Conservation (phyloP, 2,329 filamentous ascomycete species). For the Mollisiaceae sp. region DNA sequence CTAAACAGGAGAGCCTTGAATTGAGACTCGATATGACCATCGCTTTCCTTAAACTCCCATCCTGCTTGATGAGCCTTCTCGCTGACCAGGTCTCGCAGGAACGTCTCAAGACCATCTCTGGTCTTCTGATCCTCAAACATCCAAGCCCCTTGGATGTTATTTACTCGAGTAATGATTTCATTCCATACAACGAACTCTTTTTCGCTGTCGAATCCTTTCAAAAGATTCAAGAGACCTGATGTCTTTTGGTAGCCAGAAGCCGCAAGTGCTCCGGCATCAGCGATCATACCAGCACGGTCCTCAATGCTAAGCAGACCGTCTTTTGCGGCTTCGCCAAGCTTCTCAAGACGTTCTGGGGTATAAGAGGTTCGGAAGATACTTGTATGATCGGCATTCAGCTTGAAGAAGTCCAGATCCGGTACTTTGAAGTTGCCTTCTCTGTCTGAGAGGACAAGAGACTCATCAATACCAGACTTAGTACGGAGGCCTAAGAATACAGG, state of each 20-base stretch:
- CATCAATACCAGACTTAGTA: slow-evolving; percentile 82
- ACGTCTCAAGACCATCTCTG: slow-evolving; percentile 78
- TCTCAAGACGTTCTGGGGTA: slow-evolving; percentile 78
- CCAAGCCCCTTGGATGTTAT: slow-evolving; percentile 83
- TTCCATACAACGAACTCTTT: slow-evolving; percentile 94
- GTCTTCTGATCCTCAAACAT: slow-evolving; percentile 79
- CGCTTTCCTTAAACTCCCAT: slow-evolving; percentile 83
- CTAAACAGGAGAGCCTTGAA: slow-evolving; percentile 94
- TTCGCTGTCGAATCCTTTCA: slow-evolving; percentile 86
- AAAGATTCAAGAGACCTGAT: slow-evolving; percentile 81
- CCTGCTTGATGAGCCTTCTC: slow-evolving; percentile 84
- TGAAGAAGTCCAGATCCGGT: slow-evolving; percentile 86
- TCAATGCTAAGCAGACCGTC: slow-evolving; percentile 81
- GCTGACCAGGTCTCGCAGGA: slow-evolving; percentile 79
- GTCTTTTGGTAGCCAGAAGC: slow-evolving; percentile 93
- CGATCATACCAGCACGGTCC: slow-evolving; percentile 93
- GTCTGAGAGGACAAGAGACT: slow-evolving; percentile 70
- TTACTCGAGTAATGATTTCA: slow-evolving; percentile 81
- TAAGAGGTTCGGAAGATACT: slow-evolving; percentile 93
- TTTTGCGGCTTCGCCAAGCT: slow-evolving; percentile 87
- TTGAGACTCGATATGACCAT: slow-evolving; percentile 90
- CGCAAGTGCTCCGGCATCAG: slow-evolving; percentile 87
- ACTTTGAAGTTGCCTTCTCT: slow-evolving; percentile 81
- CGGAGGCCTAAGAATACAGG: slow-evolving; percentile 88
- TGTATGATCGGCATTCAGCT: slow-evolving; percentile 94